Percentiles rank a stretch among this genome's conserved stretches.
Conservation (phyloP, 345 rosid genomes). For the Alliaria petiolata region DNA sequence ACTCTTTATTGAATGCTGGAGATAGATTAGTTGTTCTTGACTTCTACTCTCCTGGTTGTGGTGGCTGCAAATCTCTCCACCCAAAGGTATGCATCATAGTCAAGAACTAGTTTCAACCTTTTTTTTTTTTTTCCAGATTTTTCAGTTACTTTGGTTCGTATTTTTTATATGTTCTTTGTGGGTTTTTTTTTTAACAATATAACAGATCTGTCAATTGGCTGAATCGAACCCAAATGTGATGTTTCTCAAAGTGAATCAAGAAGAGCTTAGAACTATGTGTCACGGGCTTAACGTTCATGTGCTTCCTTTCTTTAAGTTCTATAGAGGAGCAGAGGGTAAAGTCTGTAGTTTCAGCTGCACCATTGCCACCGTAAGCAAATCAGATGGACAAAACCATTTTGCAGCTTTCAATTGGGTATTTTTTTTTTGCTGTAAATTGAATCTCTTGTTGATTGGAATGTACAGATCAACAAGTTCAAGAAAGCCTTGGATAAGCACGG, state of each 20-base stretch:
- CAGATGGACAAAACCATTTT: neutral
- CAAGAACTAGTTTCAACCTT: neutral
- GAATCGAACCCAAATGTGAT: constrained; percentile 55
- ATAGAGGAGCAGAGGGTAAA: constrained; percentile 67
- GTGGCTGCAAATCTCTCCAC: constrained; percentile 82
- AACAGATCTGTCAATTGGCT: constrained; percentile 76
- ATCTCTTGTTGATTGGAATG: neutral
- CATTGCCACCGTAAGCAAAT: constrained; percentile 46
- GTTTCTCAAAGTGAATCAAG: constrained; percentile 70
- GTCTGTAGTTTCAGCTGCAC: constrained; percentile 80
- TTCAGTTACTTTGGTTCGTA: neutral
- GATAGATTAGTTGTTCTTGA: constrained; percentile 59
- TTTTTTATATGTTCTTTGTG: neutral
- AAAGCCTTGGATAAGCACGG: constrained; percentile 58
- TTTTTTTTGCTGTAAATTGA: neutral
- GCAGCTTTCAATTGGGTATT: constrained; percentile 39
- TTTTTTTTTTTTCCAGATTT: neutral
- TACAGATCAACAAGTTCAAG: constrained; percentile 67
- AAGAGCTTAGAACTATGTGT: constrained; percentile 62
- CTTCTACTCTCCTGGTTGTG: constrained; percentile 82
- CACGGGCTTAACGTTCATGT: constrained; percentile 58
- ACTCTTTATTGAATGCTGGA: constrained; percentile 49
- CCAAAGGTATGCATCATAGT: constrained; percentile 51
- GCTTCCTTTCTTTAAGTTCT: constrained; percentile 76
- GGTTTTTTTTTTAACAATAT: neutral